Percentiles rank a stretch among this genome's conserved stretches.
phyloP scores from a whole-genome alignment of 176 grass and related monocot genomes.

The Triticum aestivum region IWGSC_CS_RefSeq_v2.1 NC_057802.1:461827890-461828389 shows the following conservation, averaged over 20 bases:
- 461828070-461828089: conserved; percentile 17
- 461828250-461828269: too few relatives aligned
- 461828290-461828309: too few relatives aligned
- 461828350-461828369: too few relatives aligned
- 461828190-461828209: too few relatives aligned
- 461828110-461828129: conserved; percentile 29
- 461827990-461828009: neutral
- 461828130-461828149: conserved; percentile 6
- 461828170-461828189: too few relatives aligned
- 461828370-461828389: too few relatives aligned
- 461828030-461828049: conserved; percentile 17
- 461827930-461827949: neutral
- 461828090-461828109: conserved; percentile 43
- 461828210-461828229: too few relatives aligned
- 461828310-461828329: too few relatives aligned
- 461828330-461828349: too few relatives aligned
- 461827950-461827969: neutral
- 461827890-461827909: neutral
- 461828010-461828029: neutral
- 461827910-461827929: neutral
- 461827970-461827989: conserved; percentile 35
- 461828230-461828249: too few relatives aligned
- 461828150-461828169: conserved; percentile 25
- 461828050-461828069: conserved; percentile 58
- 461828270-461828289: too few relatives aligned